A percentile compares a stretch with the other conserved stretches of the same genome.
Evolutionary conservation across 495 filamentous ascomycete genomes (phyloP).

Genomic region (Cryomyces minteri): DNA sequence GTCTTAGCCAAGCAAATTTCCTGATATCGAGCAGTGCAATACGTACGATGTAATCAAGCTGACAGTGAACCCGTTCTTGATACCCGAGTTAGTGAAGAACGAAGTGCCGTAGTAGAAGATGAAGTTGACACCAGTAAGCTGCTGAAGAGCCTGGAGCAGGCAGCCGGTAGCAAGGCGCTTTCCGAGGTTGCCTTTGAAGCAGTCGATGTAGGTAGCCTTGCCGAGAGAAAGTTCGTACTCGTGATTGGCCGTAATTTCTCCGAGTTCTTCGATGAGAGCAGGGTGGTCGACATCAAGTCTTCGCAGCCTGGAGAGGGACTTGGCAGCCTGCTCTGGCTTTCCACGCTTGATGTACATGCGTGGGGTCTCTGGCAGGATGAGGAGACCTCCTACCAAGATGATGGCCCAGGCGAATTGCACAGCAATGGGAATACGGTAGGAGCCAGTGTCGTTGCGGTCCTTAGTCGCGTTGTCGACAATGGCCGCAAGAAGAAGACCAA

Average conservation of each 20-base stretch:
- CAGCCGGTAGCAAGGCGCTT: constrained; percentile 47
- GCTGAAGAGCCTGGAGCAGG: constrained; percentile 53
- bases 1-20: no score
- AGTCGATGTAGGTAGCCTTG: constrained; percentile 41
- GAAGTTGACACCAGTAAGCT: constrained; percentile 59
- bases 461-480: constrained; percentile 23
- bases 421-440: constrained; percentile 24
- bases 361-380: constrained; percentile 5
- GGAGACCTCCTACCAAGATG: constrained; percentile 4
- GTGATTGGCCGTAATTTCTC: constrained; percentile 49
- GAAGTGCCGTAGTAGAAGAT: constrained; percentile 70
- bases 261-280: constrained; percentile 43
- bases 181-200: constrained; percentile 14
- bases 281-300: constrained; percentile 36
- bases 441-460: constrained; percentile 17
- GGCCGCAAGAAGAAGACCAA: constrained; percentile 11
- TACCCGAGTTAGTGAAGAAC: constrained; percentile 50
- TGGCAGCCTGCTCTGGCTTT: constrained; percentile 23
- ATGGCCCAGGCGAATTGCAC: constrained; percentile 23
- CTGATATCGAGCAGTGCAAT: no score
- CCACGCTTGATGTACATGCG: not conserved
- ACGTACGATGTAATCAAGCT: constrained; percentile 49
- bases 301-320: constrained; percentile 26
- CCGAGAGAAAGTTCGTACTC: constrained; percentile 52
- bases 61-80: constrained; percentile 49